Evolutionary conservation across 2,329 filamentous ascomycete genomes (phyloP), one percentile per base, ranked within the genome.

Genomic region (Arthroderma sp.): DNA sequence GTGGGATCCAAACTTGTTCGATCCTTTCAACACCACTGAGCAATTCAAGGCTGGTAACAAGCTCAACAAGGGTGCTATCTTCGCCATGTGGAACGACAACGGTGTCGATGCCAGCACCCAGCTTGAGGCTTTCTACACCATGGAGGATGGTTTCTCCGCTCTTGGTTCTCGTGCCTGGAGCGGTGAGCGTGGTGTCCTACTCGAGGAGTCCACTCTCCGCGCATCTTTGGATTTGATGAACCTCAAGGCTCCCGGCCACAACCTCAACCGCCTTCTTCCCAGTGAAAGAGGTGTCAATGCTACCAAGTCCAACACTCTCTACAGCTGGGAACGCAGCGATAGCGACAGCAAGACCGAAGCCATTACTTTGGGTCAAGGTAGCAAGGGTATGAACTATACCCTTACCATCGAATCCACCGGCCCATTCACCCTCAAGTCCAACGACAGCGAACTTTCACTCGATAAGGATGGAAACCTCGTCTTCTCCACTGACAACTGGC

Each of bases 381-480:
- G 70, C 31, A 79, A 78, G 53, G 75, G 75, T 2, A 64, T 72
- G 46, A 64, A 77, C 52, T 78, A 78, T 55, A 75, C 70, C 0
- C 63, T 79, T 1, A 63, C 67, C 0, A 61, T 78, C 9, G 58
- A 61, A 0, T 51, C 73, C n/a, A 53, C 63, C 0, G 67, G 68
- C 0, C 60, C 68, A 0, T 75, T 74, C 47, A 57, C 53, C 0
- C 61, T 75, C 6, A 58, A 59, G 0, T 69, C 68, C 1, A 55
- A 59, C 0, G 71, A 74, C 47, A 64, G 61, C 1, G 59, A 57
- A 3, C 61, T 75, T 3, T 55, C 53, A 0, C 49, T 75, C 3
- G 53, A 53, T 4, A 40, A 49, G 0, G 47, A 54, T 8, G 64
- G 64, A 1, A 56, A 53, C 1, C 55, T 75, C 3, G 51, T 60